phyloP scores from a whole-genome alignment of 2,329 filamentous ascomycete species.

The Stagonosporopsis vannaccii region DNA sequence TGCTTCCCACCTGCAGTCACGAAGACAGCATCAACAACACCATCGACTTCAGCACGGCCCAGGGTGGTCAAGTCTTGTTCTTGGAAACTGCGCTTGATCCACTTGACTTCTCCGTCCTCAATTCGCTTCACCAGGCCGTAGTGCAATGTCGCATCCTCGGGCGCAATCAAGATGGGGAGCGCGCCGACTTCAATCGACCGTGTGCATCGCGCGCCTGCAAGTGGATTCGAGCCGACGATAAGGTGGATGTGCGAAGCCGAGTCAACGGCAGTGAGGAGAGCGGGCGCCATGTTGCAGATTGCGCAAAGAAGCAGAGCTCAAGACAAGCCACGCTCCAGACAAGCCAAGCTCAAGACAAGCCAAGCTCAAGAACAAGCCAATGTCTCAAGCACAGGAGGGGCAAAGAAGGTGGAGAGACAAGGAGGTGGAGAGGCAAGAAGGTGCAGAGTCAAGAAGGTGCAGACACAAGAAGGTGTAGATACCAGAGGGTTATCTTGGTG shows the following conservation, averaged over 20 bases:
- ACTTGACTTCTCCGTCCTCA: constrained; percentile 70
- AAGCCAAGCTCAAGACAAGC: too few relatives aligned
- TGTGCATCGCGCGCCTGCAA: constrained; percentile 83
- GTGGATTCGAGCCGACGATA: constrained; percentile 82
- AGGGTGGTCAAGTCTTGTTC: constrained; percentile 76
- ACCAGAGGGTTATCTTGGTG: constrained; percentile 6
- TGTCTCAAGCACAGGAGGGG: constrained; percentile 12
- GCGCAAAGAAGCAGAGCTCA: neutral
- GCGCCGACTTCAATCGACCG: constrained; percentile 86
- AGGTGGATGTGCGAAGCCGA: constrained; percentile 78
- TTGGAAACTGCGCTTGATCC: constrained; percentile 71
- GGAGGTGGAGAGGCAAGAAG: too few relatives aligned
- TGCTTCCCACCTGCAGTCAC: constrained; percentile 69
- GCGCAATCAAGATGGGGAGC: constrained; percentile 77
- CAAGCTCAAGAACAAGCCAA: constrained; percentile 15
- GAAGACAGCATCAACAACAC: constrained; percentile 90
- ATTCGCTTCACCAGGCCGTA: constrained; percentile 69
- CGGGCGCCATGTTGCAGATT: constrained; percentile 52
- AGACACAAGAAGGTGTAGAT: constrained; percentile 2
- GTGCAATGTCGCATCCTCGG: constrained; percentile 67
- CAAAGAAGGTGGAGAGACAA: too few relatives aligned
- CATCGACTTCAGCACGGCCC: constrained; percentile 79
- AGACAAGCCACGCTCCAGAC: too few relatives aligned
- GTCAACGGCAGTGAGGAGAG: constrained; percentile 76
- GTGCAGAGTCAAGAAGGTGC: too few relatives aligned